phyloP scores from a whole-genome alignment of 768 basidiomycete genomes.

The Suillus paluster region DNA sequence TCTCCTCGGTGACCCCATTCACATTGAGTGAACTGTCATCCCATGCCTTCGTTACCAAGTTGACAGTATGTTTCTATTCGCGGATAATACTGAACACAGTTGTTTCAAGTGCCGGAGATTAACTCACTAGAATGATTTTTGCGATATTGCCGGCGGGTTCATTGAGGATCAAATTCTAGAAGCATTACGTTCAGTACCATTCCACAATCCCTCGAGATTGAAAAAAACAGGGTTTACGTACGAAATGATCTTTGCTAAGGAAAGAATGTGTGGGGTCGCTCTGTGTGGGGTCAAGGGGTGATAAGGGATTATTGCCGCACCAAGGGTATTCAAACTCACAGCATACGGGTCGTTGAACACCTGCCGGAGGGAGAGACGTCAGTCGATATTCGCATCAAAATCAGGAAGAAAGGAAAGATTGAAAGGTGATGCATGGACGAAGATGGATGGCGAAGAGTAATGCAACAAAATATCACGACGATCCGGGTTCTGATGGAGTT shows the following conservation, averaged over 20 bases:
- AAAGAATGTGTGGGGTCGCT: constrained; percentile 90
- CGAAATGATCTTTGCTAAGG: constrained; percentile 89
- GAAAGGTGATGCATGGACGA: background rate
- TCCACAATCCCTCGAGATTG: constrained; percentile 12
- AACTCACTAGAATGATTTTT: constrained; percentile 64
- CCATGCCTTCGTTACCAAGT: constrained; percentile 79
- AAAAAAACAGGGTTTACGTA: constrained; percentile 40
- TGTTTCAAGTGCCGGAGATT: background rate
- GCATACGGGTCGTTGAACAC: constrained; percentile 85
- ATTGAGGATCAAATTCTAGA: constrained; percentile 76
- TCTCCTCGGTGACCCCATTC: constrained; percentile 59
- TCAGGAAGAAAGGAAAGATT: background rate
- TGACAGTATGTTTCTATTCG: constrained; percentile 63
- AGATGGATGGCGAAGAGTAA: background rate
- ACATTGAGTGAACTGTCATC: constrained; percentile 69
- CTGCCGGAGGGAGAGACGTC: constrained; percentile 16
- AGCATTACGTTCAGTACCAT: background rate
- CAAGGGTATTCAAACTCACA: constrained; percentile 44
- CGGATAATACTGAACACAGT: background rate
- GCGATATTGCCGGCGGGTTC: constrained; percentile 82
- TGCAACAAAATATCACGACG: background rate
- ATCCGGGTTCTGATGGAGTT: background rate
- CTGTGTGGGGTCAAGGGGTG: constrained; percentile 38
- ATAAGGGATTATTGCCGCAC: constrained; percentile 11
- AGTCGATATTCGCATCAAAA: background rate